Evolutionary conservation across 306 rosid species (phyloP).

Genomic region (Vigna angularis): DNA sequence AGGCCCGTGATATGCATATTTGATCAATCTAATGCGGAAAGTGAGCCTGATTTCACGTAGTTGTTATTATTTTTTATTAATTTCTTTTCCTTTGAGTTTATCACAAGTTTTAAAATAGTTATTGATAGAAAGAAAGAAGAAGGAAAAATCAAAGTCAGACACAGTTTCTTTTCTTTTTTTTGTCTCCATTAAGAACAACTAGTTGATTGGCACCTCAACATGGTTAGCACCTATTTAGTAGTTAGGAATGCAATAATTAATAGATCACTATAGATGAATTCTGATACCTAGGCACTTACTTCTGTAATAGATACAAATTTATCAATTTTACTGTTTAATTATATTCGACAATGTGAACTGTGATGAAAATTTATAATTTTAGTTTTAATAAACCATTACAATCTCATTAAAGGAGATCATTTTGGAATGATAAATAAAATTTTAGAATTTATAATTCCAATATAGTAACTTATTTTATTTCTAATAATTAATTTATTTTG

Average conservation of each 20-base stretch:
- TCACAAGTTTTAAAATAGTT: slow-evolving; percentile 25
- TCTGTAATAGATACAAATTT: too few species aligned
- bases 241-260: slow-evolving; percentile 15
- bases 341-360: too few species aligned
- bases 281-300: neutral
- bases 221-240: slow-evolving; percentile 24
- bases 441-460: neutral
- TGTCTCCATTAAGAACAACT: slow-evolving; percentile 37
- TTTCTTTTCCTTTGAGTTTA: slow-evolving; percentile 1
- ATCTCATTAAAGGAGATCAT: neutral
- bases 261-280: slow-evolving; percentile 18
- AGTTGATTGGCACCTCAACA: slow-evolving; percentile 20
- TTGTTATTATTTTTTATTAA: neutral
- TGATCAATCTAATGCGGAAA: slow-evolving; percentile 41
- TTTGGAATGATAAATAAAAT: neutral
- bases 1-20: slow-evolving; percentile 39
- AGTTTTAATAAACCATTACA: neutral
- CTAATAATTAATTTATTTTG: neutral
- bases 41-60: slow-evolving; percentile 41
- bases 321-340: too few species aligned
- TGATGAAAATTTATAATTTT: neutral
- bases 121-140: neutral
- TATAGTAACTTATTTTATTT: neutral
- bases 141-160: slow-evolving; percentile 41
- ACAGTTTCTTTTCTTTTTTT: slow-evolving; percentile 27